These are phyloP conservation scores for Hyaloscypha finlandica DNA, from an alignment of 495 filamentous ascomycete genomes.

Conservation along the genomic window DNA sequence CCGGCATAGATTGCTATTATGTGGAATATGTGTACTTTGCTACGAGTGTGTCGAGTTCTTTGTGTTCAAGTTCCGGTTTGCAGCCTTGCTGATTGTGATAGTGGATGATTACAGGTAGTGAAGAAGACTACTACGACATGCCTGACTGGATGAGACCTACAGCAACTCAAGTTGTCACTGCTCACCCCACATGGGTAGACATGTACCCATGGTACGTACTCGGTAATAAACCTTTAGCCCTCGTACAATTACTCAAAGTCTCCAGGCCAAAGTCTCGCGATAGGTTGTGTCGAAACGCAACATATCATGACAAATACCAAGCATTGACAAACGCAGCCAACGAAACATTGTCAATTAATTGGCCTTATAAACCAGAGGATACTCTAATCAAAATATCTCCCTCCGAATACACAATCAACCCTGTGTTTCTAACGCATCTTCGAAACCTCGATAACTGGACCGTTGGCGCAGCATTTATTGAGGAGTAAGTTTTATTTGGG, in stretches of 20 bases:
- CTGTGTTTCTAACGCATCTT: neutral
- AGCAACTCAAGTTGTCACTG: conserved; percentile 2
- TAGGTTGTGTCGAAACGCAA: neutral
- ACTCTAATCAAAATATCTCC: neutral
- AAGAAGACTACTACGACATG: neutral
- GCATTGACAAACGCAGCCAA: neutral
- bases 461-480: neutral
- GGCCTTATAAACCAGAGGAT: neutral
- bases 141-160: neutral
- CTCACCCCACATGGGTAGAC: neutral
- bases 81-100: neutral
- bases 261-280: neutral
- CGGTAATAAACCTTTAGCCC: too few relatives aligned
- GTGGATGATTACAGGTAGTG: neutral
- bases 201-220: neutral
- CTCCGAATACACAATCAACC: neutral
- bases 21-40: neutral
- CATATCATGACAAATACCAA: neutral
- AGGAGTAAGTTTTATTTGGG: neutral
- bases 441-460: neutral
- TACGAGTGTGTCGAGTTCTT: too few relatives aligned
- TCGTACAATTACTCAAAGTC: neutral
- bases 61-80: too few relatives aligned
- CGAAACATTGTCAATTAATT: conserved; percentile 4
- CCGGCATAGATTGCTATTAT: neutral